Percentiles rank a stretch among this genome's conserved stretches.
Conservation (phyloP, 441 rosid genomes). For the Corymbia citriodora region DNA sequence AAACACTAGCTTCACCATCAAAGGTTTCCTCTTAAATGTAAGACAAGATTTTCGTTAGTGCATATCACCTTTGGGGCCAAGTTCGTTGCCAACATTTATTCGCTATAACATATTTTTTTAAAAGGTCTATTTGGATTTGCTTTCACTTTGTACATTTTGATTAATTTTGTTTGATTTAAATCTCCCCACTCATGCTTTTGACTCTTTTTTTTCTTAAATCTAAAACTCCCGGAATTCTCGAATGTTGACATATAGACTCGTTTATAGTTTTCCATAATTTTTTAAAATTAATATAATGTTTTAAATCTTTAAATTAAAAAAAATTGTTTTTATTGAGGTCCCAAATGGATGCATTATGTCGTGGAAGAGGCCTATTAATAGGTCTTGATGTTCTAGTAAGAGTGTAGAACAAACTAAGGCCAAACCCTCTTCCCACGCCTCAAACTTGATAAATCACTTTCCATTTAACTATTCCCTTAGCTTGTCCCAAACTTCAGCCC, state of each 20-base stretch:
- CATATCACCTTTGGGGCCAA: background rate
- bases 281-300: too few relatives aligned
- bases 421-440: too few relatives aligned
- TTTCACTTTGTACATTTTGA: background rate
- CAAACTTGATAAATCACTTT: too few relatives aligned
- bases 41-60: rapidly evolving
- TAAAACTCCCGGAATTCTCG: background rate
- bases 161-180: too few relatives aligned
- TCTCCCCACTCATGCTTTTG: background rate
- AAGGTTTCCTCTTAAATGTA: background rate
- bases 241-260: background rate
- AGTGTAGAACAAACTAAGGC: background rate
- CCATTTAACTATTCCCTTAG: too few relatives aligned
- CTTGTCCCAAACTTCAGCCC: too few relatives aligned
- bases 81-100: background rate
- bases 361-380: background rate
- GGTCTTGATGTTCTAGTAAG: background rate
- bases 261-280: background rate
- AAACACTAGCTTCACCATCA: background rate
- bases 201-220: too few relatives aligned
- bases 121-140: background rate
- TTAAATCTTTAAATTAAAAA: background rate
- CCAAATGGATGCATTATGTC: background rate
- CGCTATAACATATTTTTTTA: background rate
- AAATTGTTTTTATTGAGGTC: background rate